These are phyloP conservation scores for Corylus heterophylla DNA, from an alignment of 306 rosid species.

Conservation along the genomic window DNA sequence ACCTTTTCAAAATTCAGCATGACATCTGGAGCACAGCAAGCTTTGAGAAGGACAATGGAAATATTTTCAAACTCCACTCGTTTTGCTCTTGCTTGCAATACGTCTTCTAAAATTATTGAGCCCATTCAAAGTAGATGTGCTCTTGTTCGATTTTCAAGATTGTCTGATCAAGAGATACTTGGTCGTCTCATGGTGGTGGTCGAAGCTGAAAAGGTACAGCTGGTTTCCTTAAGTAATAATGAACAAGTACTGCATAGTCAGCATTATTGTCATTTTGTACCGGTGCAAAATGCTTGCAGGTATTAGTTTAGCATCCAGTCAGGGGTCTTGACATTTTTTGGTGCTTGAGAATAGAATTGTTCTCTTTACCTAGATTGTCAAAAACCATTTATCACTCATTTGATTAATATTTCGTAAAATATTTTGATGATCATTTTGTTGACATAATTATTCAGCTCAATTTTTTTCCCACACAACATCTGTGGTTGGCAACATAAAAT, in stretches of 20 bases:
- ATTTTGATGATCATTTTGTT: background rate
- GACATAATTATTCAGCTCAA: background rate
- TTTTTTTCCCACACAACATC: background rate
- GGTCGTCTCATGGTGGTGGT: conserved; percentile 86
- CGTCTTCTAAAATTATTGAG: conserved; percentile 87
- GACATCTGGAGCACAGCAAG: conserved; percentile 99
- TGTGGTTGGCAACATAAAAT: background rate
- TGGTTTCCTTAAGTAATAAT: background rate
- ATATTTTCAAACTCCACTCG: conserved; percentile 93
- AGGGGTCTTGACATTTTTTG: background rate
- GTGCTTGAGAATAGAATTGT: background rate
- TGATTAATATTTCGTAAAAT: background rate
- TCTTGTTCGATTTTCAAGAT: conserved; percentile 79
- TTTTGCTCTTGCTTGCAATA: conserved; percentile 94
- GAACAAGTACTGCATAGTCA: background rate
- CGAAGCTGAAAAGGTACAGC: conserved; percentile 80
- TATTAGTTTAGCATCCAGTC: background rate
- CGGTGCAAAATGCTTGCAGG: background rate
- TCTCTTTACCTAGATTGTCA: background rate
- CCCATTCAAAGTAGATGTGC: conserved; percentile 99
- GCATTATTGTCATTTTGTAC: background rate
- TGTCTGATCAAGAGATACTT: conserved; percentile 88
- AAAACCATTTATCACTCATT: background rate
- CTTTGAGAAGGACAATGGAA: conserved; percentile 93
- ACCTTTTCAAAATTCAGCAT: conserved; percentile 48